These are phyloP conservation scores for Mycosphaerelloides madeirae DNA, from an alignment of 2,329 filamentous ascomycete species.

Conservation along the genomic window DNA sequence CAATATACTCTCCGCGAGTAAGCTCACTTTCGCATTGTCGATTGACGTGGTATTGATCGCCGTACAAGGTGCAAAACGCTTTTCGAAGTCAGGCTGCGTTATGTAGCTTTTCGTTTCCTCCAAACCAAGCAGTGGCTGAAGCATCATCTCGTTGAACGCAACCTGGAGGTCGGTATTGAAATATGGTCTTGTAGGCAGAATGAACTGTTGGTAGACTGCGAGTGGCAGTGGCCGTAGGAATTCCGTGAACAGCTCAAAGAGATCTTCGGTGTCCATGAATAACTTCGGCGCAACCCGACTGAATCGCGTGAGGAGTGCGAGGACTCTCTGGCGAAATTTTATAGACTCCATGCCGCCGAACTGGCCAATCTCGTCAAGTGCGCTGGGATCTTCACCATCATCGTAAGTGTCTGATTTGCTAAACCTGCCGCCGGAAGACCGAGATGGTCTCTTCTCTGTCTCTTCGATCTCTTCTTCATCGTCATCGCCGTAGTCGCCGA, in stretches of 20 bases:
- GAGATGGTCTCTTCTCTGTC: constrained; percentile 9
- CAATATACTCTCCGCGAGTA: constrained; percentile 63
- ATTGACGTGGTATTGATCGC: constrained; percentile 57
- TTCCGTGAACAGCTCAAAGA: constrained; percentile 57
- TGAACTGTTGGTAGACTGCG: constrained; percentile 53
- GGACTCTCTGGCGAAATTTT: constrained; percentile 57
- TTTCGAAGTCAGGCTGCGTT: constrained; percentile 47
- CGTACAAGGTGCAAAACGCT: constrained; percentile 61
- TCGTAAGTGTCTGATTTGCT: background rate
- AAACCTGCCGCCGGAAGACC: constrained; percentile 8
- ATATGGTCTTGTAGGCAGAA: constrained; percentile 41
- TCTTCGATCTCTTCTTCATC: constrained; percentile 23
- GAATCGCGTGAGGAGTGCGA: constrained; percentile 46
- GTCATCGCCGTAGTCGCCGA: constrained; percentile 32
- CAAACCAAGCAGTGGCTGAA: constrained; percentile 47
- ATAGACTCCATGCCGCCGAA: constrained; percentile 52
- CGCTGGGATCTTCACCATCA: background rate
- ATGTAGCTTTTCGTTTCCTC: constrained; percentile 41
- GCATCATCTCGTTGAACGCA: constrained; percentile 51
- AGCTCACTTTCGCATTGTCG: constrained; percentile 69
- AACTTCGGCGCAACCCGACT: constrained; percentile 29
- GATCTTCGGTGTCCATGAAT: constrained; percentile 49
- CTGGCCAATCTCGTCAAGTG: constrained; percentile 6
- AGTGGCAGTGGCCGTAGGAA: constrained; percentile 57
- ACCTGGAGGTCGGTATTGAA: constrained; percentile 38